Conservation (phyloP, 371 early-diverging fungal genomes). For the Coemansia sp. region DNA sequence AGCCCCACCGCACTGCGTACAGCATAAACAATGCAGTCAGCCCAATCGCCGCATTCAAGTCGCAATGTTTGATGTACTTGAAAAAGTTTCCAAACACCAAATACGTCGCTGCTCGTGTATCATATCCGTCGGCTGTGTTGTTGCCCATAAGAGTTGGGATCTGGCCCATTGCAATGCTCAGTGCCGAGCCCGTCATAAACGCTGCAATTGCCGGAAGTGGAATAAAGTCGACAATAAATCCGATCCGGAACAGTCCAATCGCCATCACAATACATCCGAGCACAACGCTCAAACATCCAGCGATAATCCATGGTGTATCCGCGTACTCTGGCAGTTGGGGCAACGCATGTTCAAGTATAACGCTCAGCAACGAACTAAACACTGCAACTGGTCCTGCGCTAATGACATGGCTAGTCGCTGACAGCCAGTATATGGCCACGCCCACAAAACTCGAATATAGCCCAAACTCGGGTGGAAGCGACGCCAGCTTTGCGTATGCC, state of each 20-base stretch:
- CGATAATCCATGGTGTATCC: conserved; percentile 49
- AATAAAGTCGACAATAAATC: conserved; percentile 81
- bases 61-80: conserved; percentile 49
- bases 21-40: conserved; percentile 39
- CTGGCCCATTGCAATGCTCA: conserved; percentile 77
- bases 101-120: conserved; percentile 43
- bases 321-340: conserved; percentile 49
- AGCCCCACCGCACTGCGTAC: conserved; percentile 36
- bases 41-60: conserved; percentile 49
- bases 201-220: conserved; percentile 72
- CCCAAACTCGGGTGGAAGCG: conserved; percentile 80
- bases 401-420: conserved; percentile 83
- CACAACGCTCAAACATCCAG: conserved; percentile 55
- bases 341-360: conserved; percentile 59
- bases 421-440: conserved; percentile 68
- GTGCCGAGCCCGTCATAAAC: conserved; percentile 73
- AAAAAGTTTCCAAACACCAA: conserved; percentile 52
- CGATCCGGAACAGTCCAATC: conserved; percentile 77
- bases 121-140: conserved; percentile 35
- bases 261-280: conserved; percentile 56
- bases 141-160: conserved; percentile 70
- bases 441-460: conserved; percentile 84
- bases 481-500: conserved; percentile 82
- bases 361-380: conserved; percentile 70
- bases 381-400: conserved; percentile 89